phyloP scores from a whole-genome alignment of 208 protist species.

The Trichomonas gallinae region DNA sequence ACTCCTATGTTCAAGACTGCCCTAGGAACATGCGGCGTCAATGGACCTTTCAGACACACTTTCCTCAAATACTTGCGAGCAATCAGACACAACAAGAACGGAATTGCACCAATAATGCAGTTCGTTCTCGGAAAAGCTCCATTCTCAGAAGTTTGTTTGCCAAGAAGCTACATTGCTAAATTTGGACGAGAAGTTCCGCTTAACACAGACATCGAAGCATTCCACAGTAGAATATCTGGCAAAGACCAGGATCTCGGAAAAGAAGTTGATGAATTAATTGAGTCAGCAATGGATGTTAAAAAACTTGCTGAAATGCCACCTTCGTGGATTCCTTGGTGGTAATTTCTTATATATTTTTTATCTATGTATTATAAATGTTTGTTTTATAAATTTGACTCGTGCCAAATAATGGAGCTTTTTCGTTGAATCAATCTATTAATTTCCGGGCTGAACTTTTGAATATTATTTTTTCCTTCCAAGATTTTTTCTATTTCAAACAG shows the following conservation, averaged over 20 bases:
- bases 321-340: neutral
- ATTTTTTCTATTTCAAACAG: too few relatives aligned
- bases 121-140: neutral
- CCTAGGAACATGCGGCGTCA: neutral
- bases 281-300: neutral
- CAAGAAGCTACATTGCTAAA: neutral
- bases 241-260: neutral
- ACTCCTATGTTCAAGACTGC: neutral
- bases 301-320: neutral
- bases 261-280: neutral
- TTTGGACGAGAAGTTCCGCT: neutral
- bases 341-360: neutral
- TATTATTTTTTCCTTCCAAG: too few relatives aligned
- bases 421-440: too few relatives aligned
- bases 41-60: neutral
- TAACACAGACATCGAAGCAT: neutral
- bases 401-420: too few relatives aligned
- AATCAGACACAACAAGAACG: neutral
- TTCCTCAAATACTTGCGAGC: neutral
- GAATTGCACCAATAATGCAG: neutral
- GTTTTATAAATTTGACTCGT: too few relatives aligned
- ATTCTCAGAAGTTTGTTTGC: neutral
- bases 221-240: neutral
- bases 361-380: neutral
- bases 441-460: too few relatives aligned